Base-by-base conservation (phyloP, 192 early-diverging fungal species). In the Coemansia sp. region DNA sequence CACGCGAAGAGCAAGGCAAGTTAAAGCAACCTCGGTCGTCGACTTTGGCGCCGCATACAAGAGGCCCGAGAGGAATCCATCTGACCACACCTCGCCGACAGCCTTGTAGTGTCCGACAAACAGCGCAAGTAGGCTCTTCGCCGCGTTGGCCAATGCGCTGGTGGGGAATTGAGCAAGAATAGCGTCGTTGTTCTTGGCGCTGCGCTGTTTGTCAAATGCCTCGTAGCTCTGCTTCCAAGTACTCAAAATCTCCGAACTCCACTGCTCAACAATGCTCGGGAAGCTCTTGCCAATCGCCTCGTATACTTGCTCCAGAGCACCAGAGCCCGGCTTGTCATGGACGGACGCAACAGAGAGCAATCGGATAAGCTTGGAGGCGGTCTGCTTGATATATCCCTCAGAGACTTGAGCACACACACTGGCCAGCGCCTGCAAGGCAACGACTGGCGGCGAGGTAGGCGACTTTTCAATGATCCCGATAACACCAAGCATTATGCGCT, bases 111-210 rank as follows among this genome's bases (percentile, higher is more conserved):
- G 65, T 1, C 80, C 80, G 32, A 40, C 46, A 42, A 55, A 70
- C 36, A 82, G 64, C 53, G 74, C 71, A 40, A 74, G 64, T 9
- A 82, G 63, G 55, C 71, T 67, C 68, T 67, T 73, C 4, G 75
- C 71, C 6, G 68, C 70, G 53, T 51, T 73, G 34, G 62, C 42
- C 36, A 82, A 58, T 27, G 34, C 58, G 42, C 42, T 60, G 20
- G 29, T 65, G 19, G 80, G 80, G 66, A 71, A 71, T 59, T 65
- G 75, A 22, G 65, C 56, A 69, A 77, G 75, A n/a, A 70, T 65
- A 5, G 68, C 65, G 12, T 65, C 61, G 62, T 59, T 69, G 68
- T 41, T 63, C 27, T 59, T 65, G 36, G 62, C 46, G 34, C 45
- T 56, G 13, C 69, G 65, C 50, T 66, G 55, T n/a, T 53, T 53